Evolutionary conservation across 352 stramenopile genomes (phyloP), one percentile per base, ranked within the genome.

Genomic region (Phytophthora chlamydospora): DNA sequence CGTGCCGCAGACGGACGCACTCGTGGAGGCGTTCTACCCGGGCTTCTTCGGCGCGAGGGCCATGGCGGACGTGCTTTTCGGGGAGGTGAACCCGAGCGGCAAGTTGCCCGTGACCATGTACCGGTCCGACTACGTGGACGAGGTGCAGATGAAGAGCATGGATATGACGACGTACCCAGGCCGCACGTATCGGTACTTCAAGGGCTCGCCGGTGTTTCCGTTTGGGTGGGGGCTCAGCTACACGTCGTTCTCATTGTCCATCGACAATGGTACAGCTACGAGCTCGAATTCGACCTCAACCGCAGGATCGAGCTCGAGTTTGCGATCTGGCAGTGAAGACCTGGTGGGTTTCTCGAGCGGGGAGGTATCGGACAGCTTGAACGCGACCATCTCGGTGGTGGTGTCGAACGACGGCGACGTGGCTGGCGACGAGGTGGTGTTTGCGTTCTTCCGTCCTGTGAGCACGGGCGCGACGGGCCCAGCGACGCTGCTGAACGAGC

Each of bases 191-290:
- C 73, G 89, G 0, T 97, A 97, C 59, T 97, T 84, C 72, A 92
- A 84, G 52, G 89, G 89, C 41, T 58, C 85, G 10, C 75, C 85
- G 0, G 82, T 97, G 35, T 94, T 95, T 45, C 76, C 83, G 4
- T 97, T 97, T 57, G 91, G 90, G 4, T 89, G 77, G 50, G 91
- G 91, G 6, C 71, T 97, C 45, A 94, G 80, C 54, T 97, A 97
- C 74, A 95, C 90, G 3, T 85, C 41, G 12, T 97, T 97, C 43
- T 63, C 55, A 6, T 34, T 89, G 31, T 58, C 68, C 1, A 3
- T 43, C 8, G 31, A 58, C 13, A 48, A 38, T 31, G 29, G 42
- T 35, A 62, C 46, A 8, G 12, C 46, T 16, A 32, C 29, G 45
- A n/a, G 16, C 19, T 12, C 48, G 11, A 56, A 10, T 16, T 12